Conservation (phyloP, 2,329 filamentous ascomycete species). For the Aspergillus hiratsukae region DNA sequence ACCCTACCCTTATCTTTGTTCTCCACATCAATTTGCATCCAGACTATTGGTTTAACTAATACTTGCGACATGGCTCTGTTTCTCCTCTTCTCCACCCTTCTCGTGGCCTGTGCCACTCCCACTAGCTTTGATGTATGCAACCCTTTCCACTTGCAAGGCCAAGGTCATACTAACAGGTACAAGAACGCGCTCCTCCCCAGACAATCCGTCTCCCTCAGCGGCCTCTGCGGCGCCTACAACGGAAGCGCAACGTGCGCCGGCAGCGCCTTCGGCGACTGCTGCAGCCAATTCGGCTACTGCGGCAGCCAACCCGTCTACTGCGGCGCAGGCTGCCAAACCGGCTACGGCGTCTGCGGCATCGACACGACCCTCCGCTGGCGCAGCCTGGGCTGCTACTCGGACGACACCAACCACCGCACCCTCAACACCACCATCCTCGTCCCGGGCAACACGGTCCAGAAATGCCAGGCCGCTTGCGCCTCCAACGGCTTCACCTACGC, state of each 20-base stretch:
- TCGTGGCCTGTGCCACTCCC: slow-evolving; percentile 1
- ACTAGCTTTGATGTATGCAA: slow-evolving; percentile 1
- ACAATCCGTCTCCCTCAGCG: slow-evolving; percentile 4
- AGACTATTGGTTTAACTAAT: too few species aligned
- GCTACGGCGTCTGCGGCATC: slow-evolving; percentile 13
- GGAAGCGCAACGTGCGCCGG: slow-evolving; percentile 8
- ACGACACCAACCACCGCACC: slow-evolving; percentile 8
- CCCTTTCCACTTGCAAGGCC: too few species aligned
- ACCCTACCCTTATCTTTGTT: background rate
- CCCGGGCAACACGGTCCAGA: slow-evolving; percentile 5
- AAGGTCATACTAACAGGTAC: too few species aligned
- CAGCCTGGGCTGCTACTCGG: slow-evolving; percentile 12
- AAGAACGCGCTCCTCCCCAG: background rate
- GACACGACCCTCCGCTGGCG: slow-evolving; percentile 7
- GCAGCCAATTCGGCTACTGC: slow-evolving; percentile 12
- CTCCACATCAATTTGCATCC: background rate
- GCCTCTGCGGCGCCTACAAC: slow-evolving; percentile 8
- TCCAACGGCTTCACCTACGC: slow-evolving; percentile 7
- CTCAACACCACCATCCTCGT: slow-evolving; percentile 6
- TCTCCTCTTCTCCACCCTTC: background rate
- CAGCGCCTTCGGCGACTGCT: slow-evolving; percentile 11
- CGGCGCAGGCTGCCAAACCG: slow-evolving; percentile 16
- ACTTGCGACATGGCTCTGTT: background rate
- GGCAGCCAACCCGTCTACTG: slow-evolving; percentile 15
- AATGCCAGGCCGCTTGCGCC: slow-evolving; percentile 8